Base-by-base conservation (phyloP, 345 rosid genomes). In the Melastoma malabathricum region DNA sequence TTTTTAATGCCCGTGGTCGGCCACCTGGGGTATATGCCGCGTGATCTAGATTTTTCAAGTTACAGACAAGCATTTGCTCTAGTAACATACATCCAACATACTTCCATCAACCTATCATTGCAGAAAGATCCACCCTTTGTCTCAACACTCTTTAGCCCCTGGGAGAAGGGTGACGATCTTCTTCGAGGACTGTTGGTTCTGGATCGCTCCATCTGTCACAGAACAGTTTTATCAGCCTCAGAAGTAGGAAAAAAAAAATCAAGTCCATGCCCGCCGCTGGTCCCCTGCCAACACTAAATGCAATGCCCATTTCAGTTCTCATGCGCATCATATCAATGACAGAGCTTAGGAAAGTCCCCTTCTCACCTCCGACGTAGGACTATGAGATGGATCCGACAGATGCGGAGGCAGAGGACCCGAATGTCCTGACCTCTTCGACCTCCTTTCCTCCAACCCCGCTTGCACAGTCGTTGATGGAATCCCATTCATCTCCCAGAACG, bases 401-500 rank as follows among this genome's bases (percentile, higher is more conserved):
- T 92, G 96, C 18, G 88, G 87, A 61, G 98, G 98, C 62, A 87
- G 61, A 61, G 87, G 77, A 52, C 87, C 86, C 34, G 94, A 84
- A 64, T 52, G 82, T 44, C 55, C 69, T 3, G 89, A 80, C 64
- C 87, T n/a, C n/a, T n/a, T 79, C 9, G 84, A 22, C 61, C 65
- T 72, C 56, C 71, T 72, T 63, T 74, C 84, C 16, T 61, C 69
- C 9, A 43, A 62, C 55, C 51, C 60, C 44, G 75, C 86, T 57
- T 54, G 68, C 63, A 69, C 59, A 50, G 73, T 71, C 6, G 93
- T 84, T 6, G 93, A 84, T 50, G 96, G 96, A 69, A 84, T 80
- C 81, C 79, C 96, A 51, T 92, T 92, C 95, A 92, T 80, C 72
- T 87, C 98, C 98, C 98, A 92, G 51, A 92, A 65, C 18, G 96